phyloP scores from a whole-genome alignment of 257 asterid species.

The Solanum ossicruentum region DNA sequence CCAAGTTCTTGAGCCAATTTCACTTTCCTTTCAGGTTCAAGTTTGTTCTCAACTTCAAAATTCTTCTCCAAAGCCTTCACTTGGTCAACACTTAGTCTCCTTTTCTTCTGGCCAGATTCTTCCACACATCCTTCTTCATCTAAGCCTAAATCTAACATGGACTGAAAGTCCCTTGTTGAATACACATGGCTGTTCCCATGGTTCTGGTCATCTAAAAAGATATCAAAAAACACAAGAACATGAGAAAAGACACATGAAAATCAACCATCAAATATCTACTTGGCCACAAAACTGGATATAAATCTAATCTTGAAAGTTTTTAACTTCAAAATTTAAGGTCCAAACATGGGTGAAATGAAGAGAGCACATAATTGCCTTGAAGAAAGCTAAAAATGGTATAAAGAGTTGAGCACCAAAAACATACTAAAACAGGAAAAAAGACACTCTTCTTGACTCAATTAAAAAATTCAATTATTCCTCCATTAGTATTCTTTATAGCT shows the following conservation, averaged over 20 bases:
- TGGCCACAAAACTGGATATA: too few relatives aligned
- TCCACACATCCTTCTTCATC: slow-evolving; percentile 74
- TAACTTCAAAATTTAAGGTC: not conserved
- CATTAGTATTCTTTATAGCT: not conserved
- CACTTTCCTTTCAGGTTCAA: slow-evolving; percentile 80
- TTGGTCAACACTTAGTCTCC: slow-evolving; percentile 62
- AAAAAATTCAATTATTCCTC: not conserved
- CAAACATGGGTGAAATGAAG: not conserved
- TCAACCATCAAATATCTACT: not conserved
- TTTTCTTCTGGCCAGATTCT: slow-evolving; percentile 64
- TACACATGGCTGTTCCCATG: slow-evolving; percentile 20
- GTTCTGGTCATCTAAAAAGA: slow-evolving; percentile 19
- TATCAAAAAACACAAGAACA: not conserved
- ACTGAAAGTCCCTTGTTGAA: slow-evolving; percentile 46
- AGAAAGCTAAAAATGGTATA: slow-evolving; percentile 3
- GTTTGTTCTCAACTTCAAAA: slow-evolving; percentile 84
- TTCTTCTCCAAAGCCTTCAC: slow-evolving; percentile 85
- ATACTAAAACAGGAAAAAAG: slow-evolving; percentile 17
- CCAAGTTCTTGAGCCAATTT: slow-evolving; percentile 81
- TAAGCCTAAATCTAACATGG: slow-evolving; percentile 48
- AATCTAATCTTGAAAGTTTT: too few relatives aligned
- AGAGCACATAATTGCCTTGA: not conserved
- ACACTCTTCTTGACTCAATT: not conserved
- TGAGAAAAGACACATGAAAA: not conserved
- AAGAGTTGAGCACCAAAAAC: not conserved